Percentiles rank a stretch among this genome's conserved stretches.
These are phyloP conservation scores for Bryoerythrophyllum caledonicum DNA, from an alignment of 225 moss, liverwort and hornwort genomes.

Conservation along the genomic window DNA sequence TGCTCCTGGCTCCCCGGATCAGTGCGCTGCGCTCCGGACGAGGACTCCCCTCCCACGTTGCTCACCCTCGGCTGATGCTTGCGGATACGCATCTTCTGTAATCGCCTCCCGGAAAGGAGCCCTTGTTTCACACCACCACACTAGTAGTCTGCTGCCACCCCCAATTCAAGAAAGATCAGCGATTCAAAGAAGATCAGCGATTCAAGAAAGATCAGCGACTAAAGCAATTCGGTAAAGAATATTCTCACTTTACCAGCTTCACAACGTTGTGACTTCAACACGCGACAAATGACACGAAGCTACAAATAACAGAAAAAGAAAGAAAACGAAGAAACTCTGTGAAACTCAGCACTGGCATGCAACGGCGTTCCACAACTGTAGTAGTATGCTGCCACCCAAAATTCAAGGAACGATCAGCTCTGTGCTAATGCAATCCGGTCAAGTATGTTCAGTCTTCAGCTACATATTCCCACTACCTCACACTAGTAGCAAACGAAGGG, in stretches of 20 bases:
- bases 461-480: not conserved
- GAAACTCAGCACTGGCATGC: too few relatives aligned
- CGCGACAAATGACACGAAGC: too few relatives aligned
- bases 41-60: constrained; percentile 35
- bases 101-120: not conserved
- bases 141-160: constrained; percentile 15
- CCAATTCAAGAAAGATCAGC: constrained; percentile 10
- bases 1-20: constrained; percentile 24
- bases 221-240: not conserved
- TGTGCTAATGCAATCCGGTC: not conserved
- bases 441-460: not conserved
- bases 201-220: not conserved
- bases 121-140: constrained; percentile 6
- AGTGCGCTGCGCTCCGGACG: constrained; percentile 25
- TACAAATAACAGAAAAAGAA: too few relatives aligned
- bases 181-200: not conserved
- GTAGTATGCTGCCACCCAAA: too few relatives aligned
- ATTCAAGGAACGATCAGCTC: too few relatives aligned
- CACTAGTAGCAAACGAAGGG: not conserved
- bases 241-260: too few relatives aligned
- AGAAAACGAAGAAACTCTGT: too few relatives aligned
- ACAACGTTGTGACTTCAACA: too few relatives aligned
- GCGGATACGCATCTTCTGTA: constrained; percentile 54
- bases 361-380: too few relatives aligned
- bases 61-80: constrained; percentile 42